Percentiles rank a stretch among this genome's conserved stretches.
Conservation (phyloP, 75 land plant species). For the Gnetum montanum region DNA sequence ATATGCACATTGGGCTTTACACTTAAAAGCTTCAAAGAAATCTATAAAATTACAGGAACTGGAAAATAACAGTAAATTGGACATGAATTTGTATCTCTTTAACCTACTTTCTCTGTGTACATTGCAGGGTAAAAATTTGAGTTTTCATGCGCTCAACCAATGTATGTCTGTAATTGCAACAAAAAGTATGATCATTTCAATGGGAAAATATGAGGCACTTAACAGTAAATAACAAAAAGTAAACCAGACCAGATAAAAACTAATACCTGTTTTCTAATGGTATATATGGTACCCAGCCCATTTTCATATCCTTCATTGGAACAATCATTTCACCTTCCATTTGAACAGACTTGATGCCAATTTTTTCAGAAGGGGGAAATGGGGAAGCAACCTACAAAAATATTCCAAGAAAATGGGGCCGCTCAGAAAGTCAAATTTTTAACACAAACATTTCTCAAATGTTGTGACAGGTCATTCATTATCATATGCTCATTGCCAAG, state of each 20-base stretch:
- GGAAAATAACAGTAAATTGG: neutral
- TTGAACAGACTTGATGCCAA: slow-evolving; percentile 95
- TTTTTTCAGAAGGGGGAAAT: slow-evolving; percentile 93
- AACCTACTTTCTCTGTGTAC: slow-evolving; percentile 82
- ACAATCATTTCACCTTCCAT: slow-evolving; percentile 81
- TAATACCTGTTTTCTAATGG: slow-evolving; percentile 64
- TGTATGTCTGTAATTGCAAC: slow-evolving; percentile 37
- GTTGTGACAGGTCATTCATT: too few relatives aligned
- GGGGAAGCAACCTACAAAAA: slow-evolving; percentile 72
- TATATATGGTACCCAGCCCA: slow-evolving; percentile 95
- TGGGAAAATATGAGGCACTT: neutral
- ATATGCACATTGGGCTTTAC: too few relatives aligned
- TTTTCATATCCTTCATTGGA: slow-evolving; percentile 97
- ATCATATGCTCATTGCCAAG: too few relatives aligned
- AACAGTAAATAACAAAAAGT: neutral
- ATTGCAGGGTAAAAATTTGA: slow-evolving; percentile 77
- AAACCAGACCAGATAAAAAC: neutral
- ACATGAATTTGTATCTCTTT: neutral
- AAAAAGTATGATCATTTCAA: neutral
- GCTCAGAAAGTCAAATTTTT: neutral
- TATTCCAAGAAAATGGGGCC: too few relatives aligned
- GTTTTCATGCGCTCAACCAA: slow-evolving; percentile 69
- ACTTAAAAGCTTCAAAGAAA: too few relatives aligned
- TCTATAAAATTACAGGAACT: too few relatives aligned
- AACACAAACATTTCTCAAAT: neutral